Conservation (phyloP, 78 protist genomes). For the Bodo saltans region DNA sequence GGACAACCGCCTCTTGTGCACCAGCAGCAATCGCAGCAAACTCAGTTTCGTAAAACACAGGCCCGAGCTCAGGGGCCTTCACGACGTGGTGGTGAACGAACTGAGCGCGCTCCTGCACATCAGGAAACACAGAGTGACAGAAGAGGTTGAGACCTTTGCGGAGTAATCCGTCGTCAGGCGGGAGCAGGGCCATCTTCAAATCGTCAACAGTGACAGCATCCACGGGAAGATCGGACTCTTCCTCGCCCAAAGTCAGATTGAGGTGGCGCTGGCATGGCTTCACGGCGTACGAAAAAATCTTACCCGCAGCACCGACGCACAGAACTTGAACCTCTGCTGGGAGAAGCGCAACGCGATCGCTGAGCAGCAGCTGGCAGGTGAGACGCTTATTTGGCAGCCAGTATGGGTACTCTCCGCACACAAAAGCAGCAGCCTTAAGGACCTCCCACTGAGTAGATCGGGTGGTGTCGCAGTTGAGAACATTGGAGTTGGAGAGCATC, state of each 20-base stretch:
- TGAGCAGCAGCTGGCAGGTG: slow-evolving; percentile 43
- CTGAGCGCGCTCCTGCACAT: slow-evolving; percentile 72
- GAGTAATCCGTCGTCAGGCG: neutral
- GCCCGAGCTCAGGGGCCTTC: neutral
- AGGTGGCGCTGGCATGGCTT: neutral
- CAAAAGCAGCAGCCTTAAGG: slow-evolving; percentile 80
- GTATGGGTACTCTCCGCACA: slow-evolving; percentile 73
- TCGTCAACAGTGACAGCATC: neutral
- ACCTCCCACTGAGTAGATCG: slow-evolving; percentile 44
- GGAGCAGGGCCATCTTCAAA: neutral
- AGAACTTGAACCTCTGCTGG: slow-evolving; percentile 76
- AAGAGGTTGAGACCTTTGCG: slow-evolving; percentile 10
- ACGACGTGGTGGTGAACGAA: neutral
- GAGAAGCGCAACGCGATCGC: slow-evolving; percentile 49
- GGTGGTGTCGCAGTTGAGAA: slow-evolving; percentile 21
- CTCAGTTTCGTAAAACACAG: neutral
- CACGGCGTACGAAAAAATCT: slow-evolving; percentile 62
- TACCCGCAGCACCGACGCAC: slow-evolving; percentile 61
- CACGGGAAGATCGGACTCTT: neutral
- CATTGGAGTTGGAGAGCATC: slow-evolving; percentile 27
- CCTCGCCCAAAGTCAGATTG: neutral
- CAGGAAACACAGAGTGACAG: slow-evolving; percentile 34
- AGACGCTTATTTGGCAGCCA: neutral
- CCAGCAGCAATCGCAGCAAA: slow-evolving; percentile 70
- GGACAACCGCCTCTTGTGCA: slow-evolving; percentile 67